Percentiles rank a stretch among this genome's conserved stretches.
Evolutionary conservation across 2,329 filamentous ascomycete species (phyloP).

Genomic region (Epichloe scottii): DNA sequence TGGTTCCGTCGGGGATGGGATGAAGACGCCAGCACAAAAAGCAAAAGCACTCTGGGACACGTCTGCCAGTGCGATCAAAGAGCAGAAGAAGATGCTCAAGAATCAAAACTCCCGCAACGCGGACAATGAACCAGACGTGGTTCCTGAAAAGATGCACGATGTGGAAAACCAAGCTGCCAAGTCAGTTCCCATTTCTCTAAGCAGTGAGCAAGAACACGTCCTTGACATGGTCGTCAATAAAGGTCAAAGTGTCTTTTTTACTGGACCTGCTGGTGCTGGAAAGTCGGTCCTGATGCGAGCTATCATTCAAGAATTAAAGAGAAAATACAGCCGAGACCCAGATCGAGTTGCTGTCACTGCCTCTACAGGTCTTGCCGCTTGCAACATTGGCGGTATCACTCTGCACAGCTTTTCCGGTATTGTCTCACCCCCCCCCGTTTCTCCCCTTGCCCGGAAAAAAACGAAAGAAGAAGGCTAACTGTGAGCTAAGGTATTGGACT

Average conservation of each 20-base stretch:
- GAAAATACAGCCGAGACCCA: constrained; percentile 62
- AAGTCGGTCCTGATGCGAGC: constrained; percentile 93
- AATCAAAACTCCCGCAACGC: constrained; percentile 34
- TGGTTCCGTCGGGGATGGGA: constrained; percentile 3
- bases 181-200: constrained; percentile 53
- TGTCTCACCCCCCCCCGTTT: background rate
- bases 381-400: constrained; percentile 92
- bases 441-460: background rate
- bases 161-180: constrained; percentile 25
- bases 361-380: constrained; percentile 89
- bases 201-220: constrained; percentile 75
- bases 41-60: constrained; percentile 52
- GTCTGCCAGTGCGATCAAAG: constrained; percentile 61
- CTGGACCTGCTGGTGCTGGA: constrained; percentile 88
- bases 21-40: constrained; percentile 22
- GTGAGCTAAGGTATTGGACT: constrained; percentile 53
- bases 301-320: constrained; percentile 70
- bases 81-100: constrained; percentile 63
- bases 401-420: constrained; percentile 83
- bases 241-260: constrained; percentile 95
- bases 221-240: constrained; percentile 69
- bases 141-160: constrained; percentile 27
- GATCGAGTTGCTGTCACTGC: constrained; percentile 88
- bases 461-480: background rate
- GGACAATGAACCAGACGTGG: constrained; percentile 23